phyloP scores from a whole-genome alignment of 495 filamentous ascomycete genomes.

The Penicillium maclennaniae region DNA sequence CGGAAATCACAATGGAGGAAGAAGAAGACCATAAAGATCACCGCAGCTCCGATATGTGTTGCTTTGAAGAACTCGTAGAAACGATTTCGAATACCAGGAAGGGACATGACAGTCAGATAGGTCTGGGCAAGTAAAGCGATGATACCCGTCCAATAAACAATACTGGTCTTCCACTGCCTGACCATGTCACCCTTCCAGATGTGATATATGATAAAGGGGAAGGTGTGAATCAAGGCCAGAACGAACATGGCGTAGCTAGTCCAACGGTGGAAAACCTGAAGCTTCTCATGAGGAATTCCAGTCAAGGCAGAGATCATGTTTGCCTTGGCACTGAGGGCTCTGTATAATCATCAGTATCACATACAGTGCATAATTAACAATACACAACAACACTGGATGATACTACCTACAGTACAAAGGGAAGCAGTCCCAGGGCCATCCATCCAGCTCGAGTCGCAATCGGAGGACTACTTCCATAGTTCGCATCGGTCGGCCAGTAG shows the following conservation, averaged over 20 bases:
- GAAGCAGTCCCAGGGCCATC: conserved; percentile 49
- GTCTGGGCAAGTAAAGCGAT: conserved; percentile 46
- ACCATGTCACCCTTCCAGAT: conserved; percentile 45
- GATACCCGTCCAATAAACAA: conserved; percentile 41
- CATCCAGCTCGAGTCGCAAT: conserved; percentile 50
- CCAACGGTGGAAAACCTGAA: conserved; percentile 46
- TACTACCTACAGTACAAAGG: conserved; percentile 45
- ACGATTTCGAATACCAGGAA: conserved; percentile 42
- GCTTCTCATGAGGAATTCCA: conserved; percentile 49
- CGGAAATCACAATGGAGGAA: conserved; percentile 37
- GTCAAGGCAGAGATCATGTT: conserved; percentile 48
- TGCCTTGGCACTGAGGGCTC: conserved; percentile 31
- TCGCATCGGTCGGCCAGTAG: conserved; percentile 54
- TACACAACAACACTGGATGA: conserved; percentile 3
- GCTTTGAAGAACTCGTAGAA: conserved; percentile 55
- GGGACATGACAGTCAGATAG: conserved; percentile 48
- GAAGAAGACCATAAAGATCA: conserved; percentile 47
- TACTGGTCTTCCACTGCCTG: conserved; percentile 37
- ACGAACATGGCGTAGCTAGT: conserved; percentile 45
- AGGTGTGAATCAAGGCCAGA: conserved; percentile 47
- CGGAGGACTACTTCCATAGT: conserved; percentile 48
- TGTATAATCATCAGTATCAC: conserved; percentile 11
- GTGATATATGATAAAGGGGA: conserved; percentile 50
- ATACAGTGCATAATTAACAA: too few relatives aligned
- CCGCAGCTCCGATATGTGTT: conserved; percentile 42